Base-by-base conservation (phyloP, 2,329 filamentous ascomycete species). In the Hymenoscyphus infarciens region DNA sequence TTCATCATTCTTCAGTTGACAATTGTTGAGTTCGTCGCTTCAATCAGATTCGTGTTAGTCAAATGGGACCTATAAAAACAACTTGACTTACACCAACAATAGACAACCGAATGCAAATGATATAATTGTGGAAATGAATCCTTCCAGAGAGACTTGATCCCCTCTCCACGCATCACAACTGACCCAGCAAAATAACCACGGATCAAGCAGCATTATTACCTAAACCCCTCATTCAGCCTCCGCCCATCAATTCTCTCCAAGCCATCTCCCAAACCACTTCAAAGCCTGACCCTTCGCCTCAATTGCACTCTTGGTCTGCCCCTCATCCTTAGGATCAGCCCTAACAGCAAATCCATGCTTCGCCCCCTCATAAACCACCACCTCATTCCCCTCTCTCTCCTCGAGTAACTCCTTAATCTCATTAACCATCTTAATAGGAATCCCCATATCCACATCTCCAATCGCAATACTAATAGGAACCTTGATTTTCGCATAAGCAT, bases 401-500 rank as follows among this genome's bases (percentile, higher is more conserved):
- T 70, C 70, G 25, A 74, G 42, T n/a, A 74, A 61, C 42, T 52
- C 57, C 57, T 64, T 64, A 15, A 68, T 55, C 16, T 60, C 39
- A 59, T 56, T 16, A 59, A 70, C 67, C 57, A 70, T 63, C 19
- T 62, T 54, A 1, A 33, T 39, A 15, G 74, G 67, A 33, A 83
- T 64, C 60, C 72, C 72, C 35, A 72, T 67, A 66, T 84, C 82
- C 6, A 72, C 67, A 29, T 79, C 78, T 3, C 76, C 79, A 11
- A 81, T 64, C 3, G 79, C 80, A 61, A 83, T 75, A 33, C 76
- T 77, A 38, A 81, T 67, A 2, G 82, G 82, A 27, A 77, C 62
- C 5, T 67, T 69, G 2, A 81, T 70, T 52, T 74, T 75, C 33
- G 81, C 74, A 19, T 61, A 53, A 56, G 85, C 83, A 11, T 64